phyloP scores from a whole-genome alignment of 306 rosid genomes.

The Cercis canadensis region DNA sequence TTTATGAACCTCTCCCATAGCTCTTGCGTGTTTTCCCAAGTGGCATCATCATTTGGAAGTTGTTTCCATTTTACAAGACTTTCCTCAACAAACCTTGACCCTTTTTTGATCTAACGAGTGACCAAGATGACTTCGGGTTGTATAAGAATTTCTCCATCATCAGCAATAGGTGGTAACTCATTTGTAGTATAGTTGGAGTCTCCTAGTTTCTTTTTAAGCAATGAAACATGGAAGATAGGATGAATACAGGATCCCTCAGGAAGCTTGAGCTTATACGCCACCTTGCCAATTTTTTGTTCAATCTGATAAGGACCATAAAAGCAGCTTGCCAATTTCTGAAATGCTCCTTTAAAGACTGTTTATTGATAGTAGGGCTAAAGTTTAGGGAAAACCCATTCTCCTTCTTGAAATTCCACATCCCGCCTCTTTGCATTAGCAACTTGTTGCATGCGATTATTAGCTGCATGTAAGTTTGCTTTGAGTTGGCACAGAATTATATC shows the following conservation, averaged over 20 bases:
- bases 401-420: not conserved
- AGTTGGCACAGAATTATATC: not conserved
- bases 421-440: not conserved
- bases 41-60: not conserved
- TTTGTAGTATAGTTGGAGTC: no score
- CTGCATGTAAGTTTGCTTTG: not conserved
- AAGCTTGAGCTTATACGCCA: no score
- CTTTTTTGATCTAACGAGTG: not conserved
- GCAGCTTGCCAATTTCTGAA: no score
- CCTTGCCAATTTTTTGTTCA: no score
- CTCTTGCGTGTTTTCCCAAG: not conserved
- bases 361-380: no score
- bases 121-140: not conserved
- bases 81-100: not conserved
- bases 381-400: not conserved
- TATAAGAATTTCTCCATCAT: not conserved
- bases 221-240: no score
- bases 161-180: no score
- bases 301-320: no score
- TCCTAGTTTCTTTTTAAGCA: no score
- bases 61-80: not conserved
- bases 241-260: no score
- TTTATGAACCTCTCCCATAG: no score
- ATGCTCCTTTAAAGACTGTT: no score
- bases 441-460: not conserved